phyloP scores from a whole-genome alignment of 306 rosid genomes.

The Dalbergia cochinchinensis region DNA sequence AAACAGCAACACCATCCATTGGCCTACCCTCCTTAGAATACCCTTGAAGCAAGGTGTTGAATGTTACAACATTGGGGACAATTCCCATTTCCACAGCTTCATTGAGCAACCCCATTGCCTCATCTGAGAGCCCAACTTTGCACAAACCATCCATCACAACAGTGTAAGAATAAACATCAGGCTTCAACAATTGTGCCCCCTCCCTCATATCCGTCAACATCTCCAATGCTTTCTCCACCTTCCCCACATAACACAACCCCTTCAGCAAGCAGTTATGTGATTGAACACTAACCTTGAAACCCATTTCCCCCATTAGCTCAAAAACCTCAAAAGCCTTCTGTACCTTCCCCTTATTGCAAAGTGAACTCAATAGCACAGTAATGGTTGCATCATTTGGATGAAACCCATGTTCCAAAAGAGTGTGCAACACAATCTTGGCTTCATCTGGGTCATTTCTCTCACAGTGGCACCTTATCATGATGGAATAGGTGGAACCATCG shows the following conservation, averaged over 20 bases:
- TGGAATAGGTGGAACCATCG: constrained; percentile 67
- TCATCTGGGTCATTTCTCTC: constrained; percentile 58
- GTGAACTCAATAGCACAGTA: constrained; percentile 61
- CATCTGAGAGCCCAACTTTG: constrained; percentile 82
- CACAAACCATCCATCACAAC: constrained; percentile 86
- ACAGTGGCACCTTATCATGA: constrained; percentile 69
- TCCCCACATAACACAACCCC: constrained; percentile 86
- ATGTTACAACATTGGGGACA: constrained; percentile 65
- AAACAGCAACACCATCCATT: constrained; percentile 59
- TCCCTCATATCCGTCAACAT: constrained; percentile 62
- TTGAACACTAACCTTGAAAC: constrained; percentile 59
- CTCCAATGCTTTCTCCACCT: constrained; percentile 82
- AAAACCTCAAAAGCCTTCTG: constrained; percentile 74
- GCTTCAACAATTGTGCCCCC: constrained; percentile 37
- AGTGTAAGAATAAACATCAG: constrained; percentile 73
- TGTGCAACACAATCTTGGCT: constrained; percentile 56
- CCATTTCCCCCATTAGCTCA: constrained; percentile 54
- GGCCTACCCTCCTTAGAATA: constrained; percentile 83
- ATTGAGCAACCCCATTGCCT: constrained; percentile 71
- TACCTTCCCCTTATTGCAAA: constrained; percentile 71
- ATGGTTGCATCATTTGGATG: constrained; percentile 58
- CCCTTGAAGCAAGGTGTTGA: constrained; percentile 75
- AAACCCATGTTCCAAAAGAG: constrained; percentile 66
- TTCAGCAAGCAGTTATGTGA: constrained; percentile 77
- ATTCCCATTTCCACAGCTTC: constrained; percentile 71